These are phyloP conservation scores for Dinochytrium kinnereticum DNA, from an alignment of 371 early-diverging fungal genomes.

Conservation along the genomic window DNA sequence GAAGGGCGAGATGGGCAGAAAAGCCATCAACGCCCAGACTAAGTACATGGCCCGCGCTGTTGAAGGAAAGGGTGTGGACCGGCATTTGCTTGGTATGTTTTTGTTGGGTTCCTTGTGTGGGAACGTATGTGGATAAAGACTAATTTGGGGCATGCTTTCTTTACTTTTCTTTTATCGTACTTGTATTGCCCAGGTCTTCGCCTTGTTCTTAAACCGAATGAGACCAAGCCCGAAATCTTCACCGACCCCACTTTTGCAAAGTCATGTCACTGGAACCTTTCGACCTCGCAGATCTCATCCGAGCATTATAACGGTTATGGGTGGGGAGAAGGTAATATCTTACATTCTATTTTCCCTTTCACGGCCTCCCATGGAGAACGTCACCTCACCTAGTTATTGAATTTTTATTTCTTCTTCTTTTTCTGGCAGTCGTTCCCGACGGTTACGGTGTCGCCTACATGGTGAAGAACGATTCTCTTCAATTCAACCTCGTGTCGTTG, in stretches of 20 bases:
- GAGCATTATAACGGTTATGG: constrained; percentile 94
- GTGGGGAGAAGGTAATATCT: constrained; percentile 76
- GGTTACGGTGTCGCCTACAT: constrained; percentile 96
- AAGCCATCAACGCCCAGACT: constrained; percentile 78
- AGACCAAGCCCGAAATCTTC: constrained; percentile 82
- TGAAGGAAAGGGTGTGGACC: constrained; percentile 87
- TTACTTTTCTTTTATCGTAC: constrained; percentile 36
- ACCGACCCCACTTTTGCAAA: constrained; percentile 79
- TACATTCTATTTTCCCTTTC: not conserved
- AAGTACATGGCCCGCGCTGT: constrained; percentile 81
- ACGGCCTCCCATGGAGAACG: not conserved
- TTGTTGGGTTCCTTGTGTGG: no score
- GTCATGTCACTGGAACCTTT: constrained; percentile 91
- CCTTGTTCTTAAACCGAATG: constrained; percentile 68
- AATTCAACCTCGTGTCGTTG: constrained; percentile 84
- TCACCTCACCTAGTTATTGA: constrained; percentile 78
- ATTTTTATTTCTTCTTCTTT: no score
- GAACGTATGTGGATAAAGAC: no score
- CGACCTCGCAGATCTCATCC: constrained; percentile 89
- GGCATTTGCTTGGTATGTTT: constrained; percentile 79
- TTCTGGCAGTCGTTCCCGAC: constrained; percentile 93
- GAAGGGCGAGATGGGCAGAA: constrained; percentile 72
- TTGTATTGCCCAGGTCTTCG: constrained; percentile 53
- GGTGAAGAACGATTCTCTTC: constrained; percentile 81
- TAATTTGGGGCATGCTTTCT: constrained; percentile 49